Evolutionary conservation across 2,329 filamentous ascomycete species (phyloP).

Genomic region (Fusarium clavum): DNA sequence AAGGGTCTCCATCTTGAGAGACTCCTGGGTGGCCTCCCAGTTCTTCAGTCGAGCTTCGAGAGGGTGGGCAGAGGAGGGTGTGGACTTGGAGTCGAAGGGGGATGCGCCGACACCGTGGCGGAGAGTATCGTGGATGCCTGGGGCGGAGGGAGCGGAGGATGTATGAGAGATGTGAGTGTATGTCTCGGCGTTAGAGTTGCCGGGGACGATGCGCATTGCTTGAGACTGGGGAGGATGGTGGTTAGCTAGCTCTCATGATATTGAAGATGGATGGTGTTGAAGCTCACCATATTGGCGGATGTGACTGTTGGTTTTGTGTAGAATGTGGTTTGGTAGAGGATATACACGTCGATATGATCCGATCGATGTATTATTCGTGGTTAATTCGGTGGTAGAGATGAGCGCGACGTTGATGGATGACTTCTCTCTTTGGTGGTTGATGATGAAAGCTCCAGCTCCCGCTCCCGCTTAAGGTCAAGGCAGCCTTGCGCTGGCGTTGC

Average conservation of each 20-base stretch:
- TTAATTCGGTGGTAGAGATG: not conserved
- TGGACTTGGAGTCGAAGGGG: slow-evolving; percentile 59
- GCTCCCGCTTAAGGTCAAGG: slow-evolving; percentile 24
- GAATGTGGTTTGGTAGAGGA: not conserved
- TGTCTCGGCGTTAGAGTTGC: slow-evolving; percentile 72
- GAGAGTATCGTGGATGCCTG: slow-evolving; percentile 92
- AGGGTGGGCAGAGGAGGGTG: slow-evolving; percentile 77
- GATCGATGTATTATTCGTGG: not conserved
- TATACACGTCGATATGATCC: not conserved
- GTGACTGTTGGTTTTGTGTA: slow-evolving; percentile 9
- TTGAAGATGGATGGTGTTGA: slow-evolving; percentile 14
- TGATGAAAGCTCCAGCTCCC: slow-evolving; percentile 39
- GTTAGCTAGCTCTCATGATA: slow-evolving; percentile 37
- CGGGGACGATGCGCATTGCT: slow-evolving; percentile 91
- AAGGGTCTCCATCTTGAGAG: slow-evolving; percentile 87
- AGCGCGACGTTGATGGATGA: slow-evolving; percentile 10
- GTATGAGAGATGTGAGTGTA: slow-evolving; percentile 72
- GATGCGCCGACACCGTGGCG: slow-evolving; percentile 82
- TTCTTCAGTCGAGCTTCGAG: slow-evolving; percentile 89
- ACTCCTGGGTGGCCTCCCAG: slow-evolving; percentile 92
- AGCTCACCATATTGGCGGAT: slow-evolving; percentile 63
- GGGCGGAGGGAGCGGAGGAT: slow-evolving; percentile 86
- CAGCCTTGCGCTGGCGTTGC: slow-evolving; percentile 42
- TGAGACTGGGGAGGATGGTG: slow-evolving; percentile 54
- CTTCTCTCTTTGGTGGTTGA: slow-evolving; percentile 19